Evolutionary conservation across 2,329 filamentous ascomycete species (phyloP), one percentile per base, ranked within the genome.

Genomic region (Talaromyces amestolkiae): DNA sequence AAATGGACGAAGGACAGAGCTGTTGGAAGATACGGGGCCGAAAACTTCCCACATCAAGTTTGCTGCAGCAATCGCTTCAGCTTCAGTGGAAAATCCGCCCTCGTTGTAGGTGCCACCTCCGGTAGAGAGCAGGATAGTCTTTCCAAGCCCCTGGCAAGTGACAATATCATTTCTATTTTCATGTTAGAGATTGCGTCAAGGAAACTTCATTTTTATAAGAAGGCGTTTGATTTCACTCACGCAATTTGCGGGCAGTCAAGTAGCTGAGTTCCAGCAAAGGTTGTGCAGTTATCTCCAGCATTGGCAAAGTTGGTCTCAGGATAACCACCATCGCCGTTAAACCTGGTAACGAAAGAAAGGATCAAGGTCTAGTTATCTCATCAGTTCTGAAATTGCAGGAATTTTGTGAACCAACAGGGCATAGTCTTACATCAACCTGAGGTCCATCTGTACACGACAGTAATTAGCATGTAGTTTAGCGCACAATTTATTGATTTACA

Each of bases 21-120:
- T 80, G 37, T 76, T 79, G 17, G 76, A 70, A 43, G 75, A 73
- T 6, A 77, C 73, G 4, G 89, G 87, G 2, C 90, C 90, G 74
- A 92, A 92, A 67, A 87, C 89, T 60, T 85, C 80, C 90, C 90
- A 93, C 65, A 92, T 78, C 13, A 84, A 80, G 63, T 88, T 78
- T 0, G 90, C 90, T 2, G 85, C 84, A 0, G 78, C 72, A 24
- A 80, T 73, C 3, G 89, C 89, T 0, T 80, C 83, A 0, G 75
- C 69, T 1, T 80, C 70, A 19, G 81, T 84, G 43, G 76, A 72
- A 78, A 91, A 91, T 24, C 89, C 89, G 35, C 87, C 88, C 73
- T 91, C 88, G n/a, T 81, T 86, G 75, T 91, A 91, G 1, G 87
- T 88, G 2, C 86, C 86, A 39, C 91, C 90, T 27, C 89, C 90